A percentile compares a stretch with the other conserved stretches of the same genome.
Conservation (phyloP, 2,329 filamentous ascomycete species). For the Alternaria atra region DNA sequence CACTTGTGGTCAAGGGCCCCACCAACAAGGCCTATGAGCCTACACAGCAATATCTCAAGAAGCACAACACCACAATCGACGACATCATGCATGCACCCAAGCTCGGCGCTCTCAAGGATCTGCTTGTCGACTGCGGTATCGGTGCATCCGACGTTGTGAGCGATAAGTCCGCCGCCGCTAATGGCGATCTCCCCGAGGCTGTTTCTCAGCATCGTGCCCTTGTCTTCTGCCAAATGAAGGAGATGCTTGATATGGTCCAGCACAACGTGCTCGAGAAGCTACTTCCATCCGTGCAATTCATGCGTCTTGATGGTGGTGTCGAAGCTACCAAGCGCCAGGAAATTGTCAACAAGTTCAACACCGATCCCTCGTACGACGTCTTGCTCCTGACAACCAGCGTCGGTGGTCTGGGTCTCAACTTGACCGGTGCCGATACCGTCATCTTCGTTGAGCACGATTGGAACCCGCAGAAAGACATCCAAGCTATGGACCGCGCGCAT, state of each 20-base stretch:
- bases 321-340: constrained; percentile 94
- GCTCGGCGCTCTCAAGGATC: constrained; percentile 84
- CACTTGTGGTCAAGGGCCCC: constrained; percentile 88
- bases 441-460: constrained; percentile 99
- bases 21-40: constrained; percentile 89
- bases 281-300: constrained; percentile 89
- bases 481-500: constrained; percentile 98
- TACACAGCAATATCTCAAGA: constrained; percentile 80
- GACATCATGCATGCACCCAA: constrained; percentile 93
- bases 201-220: constrained; percentile 96
- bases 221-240: constrained; percentile 99
- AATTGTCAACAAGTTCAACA: constrained; percentile 99
- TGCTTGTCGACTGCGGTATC: constrained; percentile 98
- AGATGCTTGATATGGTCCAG: constrained; percentile 99
- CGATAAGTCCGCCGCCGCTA: constrained; percentile 56
- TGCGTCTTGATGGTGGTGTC: constrained; percentile 92
- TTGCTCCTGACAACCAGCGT: constrained; percentile 93
- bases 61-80: constrained; percentile 81
- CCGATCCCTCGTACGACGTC: constrained; percentile 94
- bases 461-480: constrained; percentile 98
- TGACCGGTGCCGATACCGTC: constrained; percentile 96
- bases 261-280: constrained; percentile 89
- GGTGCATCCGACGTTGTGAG: constrained; percentile 64
- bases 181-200: constrained; percentile 73
- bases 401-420: constrained; percentile 90